These are phyloP conservation scores for Epichloe festucae DNA, from an alignment of 2,329 filamentous ascomycete species.

Conservation along the genomic window DNA sequence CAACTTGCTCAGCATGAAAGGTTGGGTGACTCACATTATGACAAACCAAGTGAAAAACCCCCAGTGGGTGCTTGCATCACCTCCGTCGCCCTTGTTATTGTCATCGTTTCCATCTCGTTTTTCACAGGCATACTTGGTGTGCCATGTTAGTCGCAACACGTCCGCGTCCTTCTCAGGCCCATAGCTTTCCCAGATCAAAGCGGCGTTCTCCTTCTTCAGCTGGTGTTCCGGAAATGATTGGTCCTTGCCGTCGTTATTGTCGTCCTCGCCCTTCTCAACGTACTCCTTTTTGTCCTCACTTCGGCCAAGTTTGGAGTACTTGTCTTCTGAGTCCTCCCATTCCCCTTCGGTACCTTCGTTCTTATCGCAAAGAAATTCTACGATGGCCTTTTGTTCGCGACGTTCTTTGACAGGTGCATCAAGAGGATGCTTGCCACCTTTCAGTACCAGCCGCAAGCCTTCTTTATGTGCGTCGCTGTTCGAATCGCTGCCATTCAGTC, in stretches of 20 bases:
- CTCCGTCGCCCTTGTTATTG: slow-evolving; percentile 29
- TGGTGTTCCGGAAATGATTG: slow-evolving; percentile 35
- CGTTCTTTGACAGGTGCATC: slow-evolving; percentile 37
- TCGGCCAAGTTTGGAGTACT: slow-evolving; percentile 4
- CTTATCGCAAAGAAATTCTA: slow-evolving; percentile 75
- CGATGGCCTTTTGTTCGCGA: slow-evolving; percentile 57
- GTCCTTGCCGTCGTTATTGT: slow-evolving; percentile 20
- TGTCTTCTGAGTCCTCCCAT: slow-evolving; percentile 37
- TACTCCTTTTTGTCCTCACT: slow-evolving; percentile 8
- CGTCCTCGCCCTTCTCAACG: slow-evolving; percentile 22
- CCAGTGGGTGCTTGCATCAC: slow-evolving; percentile 50
- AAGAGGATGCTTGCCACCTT: slow-evolving; percentile 41
- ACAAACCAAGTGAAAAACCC: slow-evolving; percentile 99
- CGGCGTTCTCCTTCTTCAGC: slow-evolving; percentile 41
- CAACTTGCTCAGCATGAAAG: background rate
- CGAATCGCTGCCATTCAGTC: slow-evolving; percentile 51
- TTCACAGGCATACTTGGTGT: slow-evolving; percentile 78
- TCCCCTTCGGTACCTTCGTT: slow-evolving; percentile 63
- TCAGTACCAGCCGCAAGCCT: slow-evolving; percentile 57
- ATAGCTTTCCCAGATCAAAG: slow-evolving; percentile 68
- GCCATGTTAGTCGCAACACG: slow-evolving; percentile 68
- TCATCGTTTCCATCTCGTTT: slow-evolving; percentile 30
- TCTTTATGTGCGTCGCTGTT: slow-evolving; percentile 54
- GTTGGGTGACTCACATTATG: slow-evolving; percentile 58
- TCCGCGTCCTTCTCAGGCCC: slow-evolving; percentile 41